Base-by-base conservation (phyloP, 2,329 filamentous ascomycete genomes). In the Gyromitra esculenta region DNA sequence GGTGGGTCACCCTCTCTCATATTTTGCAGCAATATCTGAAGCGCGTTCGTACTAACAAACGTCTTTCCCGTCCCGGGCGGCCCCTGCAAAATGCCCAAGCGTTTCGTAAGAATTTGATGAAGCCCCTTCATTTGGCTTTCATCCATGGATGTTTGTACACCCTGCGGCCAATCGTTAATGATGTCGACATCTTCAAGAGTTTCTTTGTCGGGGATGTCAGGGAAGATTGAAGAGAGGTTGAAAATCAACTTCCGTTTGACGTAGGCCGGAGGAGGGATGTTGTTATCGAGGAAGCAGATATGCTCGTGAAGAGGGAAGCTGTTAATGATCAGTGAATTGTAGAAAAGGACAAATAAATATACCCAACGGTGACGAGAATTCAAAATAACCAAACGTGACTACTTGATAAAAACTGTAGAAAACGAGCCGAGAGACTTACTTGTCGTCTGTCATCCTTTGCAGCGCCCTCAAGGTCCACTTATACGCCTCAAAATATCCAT, bases 21-120 rank as follows among this genome's bases (percentile, higher is more conserved):
- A 68, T 91, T 92, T 0, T 86, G 83, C 0, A 93, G 84, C 68
- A 94, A 84, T 0, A 91, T 85, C 60, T 88, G 89, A 8, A 97
- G 82, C 0, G 91, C 91, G 35, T 90, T 85, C 1, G 95, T 89
- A 0, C 93, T 96, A 0, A 94, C 91, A 79, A 91, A 91, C 0
- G 94, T 97, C 82, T 97, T 97, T 3, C 88, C 88, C 0, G 87
- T 89, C 0, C 88, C 88, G 0, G 93, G 94, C 8, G 94, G 94
- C 0, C 94, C 94, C 84, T 97, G 94, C 0, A 97, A 84, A 41
- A 97, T 89, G 0, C 92, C 89, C 0, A 97, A 81, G 60, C 89
- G 88, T 73, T 89, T 91, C 0, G 90, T 91, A 0, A 96, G 83
- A 77, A 97, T 94, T 0, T 89, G 86, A 15, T 87, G 84, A 0